Conservation (phyloP, 805 yeast genomes). For the Metschnikowia bowlesiae region DNA sequence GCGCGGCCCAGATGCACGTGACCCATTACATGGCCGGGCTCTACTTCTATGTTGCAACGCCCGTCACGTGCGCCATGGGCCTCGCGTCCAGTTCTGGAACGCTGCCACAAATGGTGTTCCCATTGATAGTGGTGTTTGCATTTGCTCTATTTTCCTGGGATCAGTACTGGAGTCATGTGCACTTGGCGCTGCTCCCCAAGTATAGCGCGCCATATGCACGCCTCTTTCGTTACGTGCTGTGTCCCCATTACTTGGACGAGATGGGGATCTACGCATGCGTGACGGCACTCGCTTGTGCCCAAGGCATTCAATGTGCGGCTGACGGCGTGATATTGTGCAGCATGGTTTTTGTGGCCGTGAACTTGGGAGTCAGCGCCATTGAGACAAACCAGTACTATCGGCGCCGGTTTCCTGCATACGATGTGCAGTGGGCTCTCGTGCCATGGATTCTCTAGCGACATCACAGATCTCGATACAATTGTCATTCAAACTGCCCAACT, state of each 20-base stretch:
- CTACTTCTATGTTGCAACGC: conserved; percentile 50
- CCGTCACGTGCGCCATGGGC: conserved; percentile 26
- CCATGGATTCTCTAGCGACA: conserved; percentile 20
- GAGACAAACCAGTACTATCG: conserved; percentile 50
- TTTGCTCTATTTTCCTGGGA: conserved; percentile 44
- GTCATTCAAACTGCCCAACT: no score
- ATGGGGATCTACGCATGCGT: conserved; percentile 47
- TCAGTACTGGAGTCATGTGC: conserved; percentile 49
- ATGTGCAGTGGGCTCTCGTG: conserved; percentile 29
- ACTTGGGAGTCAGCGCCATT: conserved; percentile 52
- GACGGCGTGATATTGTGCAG: conserved; percentile 21
- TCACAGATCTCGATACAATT: no score
- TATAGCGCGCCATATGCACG: conserved; percentile 53
- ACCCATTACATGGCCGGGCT: conserved; percentile 66
- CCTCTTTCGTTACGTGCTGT: conserved; percentile 46
- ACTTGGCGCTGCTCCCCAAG: conserved; percentile 47
- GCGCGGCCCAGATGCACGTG: conserved; percentile 53
- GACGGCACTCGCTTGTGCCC: conserved; percentile 16
- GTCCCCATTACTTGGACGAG: conserved; percentile 73
- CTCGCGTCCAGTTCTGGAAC: not conserved
- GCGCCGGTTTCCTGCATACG: conserved; percentile 24
- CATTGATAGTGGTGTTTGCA: not conserved
- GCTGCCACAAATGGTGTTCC: not conserved
- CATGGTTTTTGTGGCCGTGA: conserved; percentile 36
- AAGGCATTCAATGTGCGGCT: conserved; percentile 15